Evolutionary conservation across 1,284 basidiomycete species (phyloP), one percentile per base, ranked within the genome.

Genomic region (Trichosporon sp.): DNA sequence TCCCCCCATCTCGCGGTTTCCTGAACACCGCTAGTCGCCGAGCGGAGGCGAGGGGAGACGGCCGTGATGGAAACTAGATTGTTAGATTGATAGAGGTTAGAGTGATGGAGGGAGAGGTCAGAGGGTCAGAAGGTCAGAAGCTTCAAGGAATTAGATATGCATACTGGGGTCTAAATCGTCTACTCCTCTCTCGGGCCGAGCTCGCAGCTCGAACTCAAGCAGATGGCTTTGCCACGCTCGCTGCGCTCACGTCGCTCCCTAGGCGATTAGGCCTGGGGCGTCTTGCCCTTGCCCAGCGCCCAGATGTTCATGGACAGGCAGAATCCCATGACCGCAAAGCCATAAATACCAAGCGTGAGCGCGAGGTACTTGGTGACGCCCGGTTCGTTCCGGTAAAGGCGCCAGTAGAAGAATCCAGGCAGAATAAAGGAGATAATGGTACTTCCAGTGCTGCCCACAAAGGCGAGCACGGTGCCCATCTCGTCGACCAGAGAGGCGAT

Each of bases 361-460:
- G 94, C 91, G 1, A 87, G 87, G 77, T 86, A 86, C 80, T 87
- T 90, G 76, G 87, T 89, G 56, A 86, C 84, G 51, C 86, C 88
- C 1, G 86, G 85, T 78, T 93, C 91, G 72, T 89, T 83, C 70
- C 90, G 89, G 76, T 92, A 91, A 75, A 97, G 86, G 88, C 84
- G 74, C 74, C 82, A 81, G 75, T 82, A 78, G 76, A 79, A 79
- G 81, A 67, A 77, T 2, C 95, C 94, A 0, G 97, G 96, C 4
- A 99, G 88, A 79, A 99, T 98, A 84, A 99, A 99, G 8, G 93
- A 96, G 76, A 99, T 96, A 43, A 87, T 98, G 14, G 96, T 98
- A 19, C 93, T 96, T 16, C 97, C 97, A 0, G 96, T 97, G 10
- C 94, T 92, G 6, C 97, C 97, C 32, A 99, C 97, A 80, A 99